Evolutionary conservation across 139 green algal genomes (phyloP).

Genomic region (Nannochloris sp.): DNA sequence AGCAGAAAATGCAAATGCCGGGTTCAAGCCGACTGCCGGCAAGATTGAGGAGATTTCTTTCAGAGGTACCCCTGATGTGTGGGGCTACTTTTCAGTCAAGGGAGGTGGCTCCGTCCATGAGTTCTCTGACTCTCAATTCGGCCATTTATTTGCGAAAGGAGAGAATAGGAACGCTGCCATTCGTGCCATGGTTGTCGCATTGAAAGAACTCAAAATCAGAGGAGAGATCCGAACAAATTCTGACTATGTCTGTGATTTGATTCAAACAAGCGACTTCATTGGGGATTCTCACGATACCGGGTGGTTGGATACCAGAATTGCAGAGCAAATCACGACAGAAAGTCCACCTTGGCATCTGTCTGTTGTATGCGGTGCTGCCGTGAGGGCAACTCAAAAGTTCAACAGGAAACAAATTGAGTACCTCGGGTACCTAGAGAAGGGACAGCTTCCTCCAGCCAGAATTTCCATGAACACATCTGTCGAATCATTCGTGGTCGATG

Average conservation of each 20-base stretch:
- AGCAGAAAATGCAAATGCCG: slow-evolving; percentile 86
- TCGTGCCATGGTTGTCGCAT: slow-evolving; percentile 84
- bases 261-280: slow-evolving; percentile 67
- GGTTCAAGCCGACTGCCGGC: slow-evolving; percentile 96
- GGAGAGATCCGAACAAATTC: slow-evolving; percentile 94
- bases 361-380: slow-evolving; percentile 71
- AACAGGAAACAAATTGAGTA: slow-evolving; percentile 66
- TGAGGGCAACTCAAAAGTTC: slow-evolving; percentile 44
- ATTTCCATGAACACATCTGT: slow-evolving; percentile 62
- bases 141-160: slow-evolving; percentile 92
- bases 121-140: slow-evolving; percentile 96
- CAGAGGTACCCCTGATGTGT: slow-evolving; percentile 68
- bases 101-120: slow-evolving; percentile 89
- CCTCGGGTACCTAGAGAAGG: slow-evolving; percentile 83
- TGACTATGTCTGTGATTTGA: slow-evolving; percentile 76
- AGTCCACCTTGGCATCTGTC: slow-evolving; percentile 80
- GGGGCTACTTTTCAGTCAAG: slow-evolving; percentile 97
- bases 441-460: slow-evolving; percentile 80
- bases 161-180: slow-evolving; percentile 68
- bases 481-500: slow-evolving; percentile 46
- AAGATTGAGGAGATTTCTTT: slow-evolving; percentile 88
- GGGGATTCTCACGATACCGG: slow-evolving; percentile 80
- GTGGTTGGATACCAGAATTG: slow-evolving; percentile 94
- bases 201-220: slow-evolving; percentile 76
- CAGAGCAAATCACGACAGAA: slow-evolving; percentile 57